phyloP scores from a whole-genome alignment of 345 rosid genomes.

The Psidium guajava region DNA sequence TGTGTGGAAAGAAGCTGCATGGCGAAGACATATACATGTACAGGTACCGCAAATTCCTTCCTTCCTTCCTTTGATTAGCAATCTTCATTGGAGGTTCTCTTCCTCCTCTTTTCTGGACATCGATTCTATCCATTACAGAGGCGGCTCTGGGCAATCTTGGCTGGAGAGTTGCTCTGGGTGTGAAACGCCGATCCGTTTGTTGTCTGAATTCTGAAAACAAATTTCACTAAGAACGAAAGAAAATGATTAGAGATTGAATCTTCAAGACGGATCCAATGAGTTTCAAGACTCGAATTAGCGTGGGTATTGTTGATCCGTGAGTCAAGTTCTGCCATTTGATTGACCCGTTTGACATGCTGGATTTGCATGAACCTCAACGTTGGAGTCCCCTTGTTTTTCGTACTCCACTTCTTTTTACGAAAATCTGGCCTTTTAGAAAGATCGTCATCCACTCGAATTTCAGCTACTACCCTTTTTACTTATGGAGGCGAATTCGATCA shows the following conservation, averaged over 20 bases:
- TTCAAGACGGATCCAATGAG: neutral
- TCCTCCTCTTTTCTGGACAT: neutral
- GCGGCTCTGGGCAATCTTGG: neutral
- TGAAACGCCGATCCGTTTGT: neutral
- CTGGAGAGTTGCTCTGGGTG: neutral
- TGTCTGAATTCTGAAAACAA: neutral
- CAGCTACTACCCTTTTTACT: neutral
- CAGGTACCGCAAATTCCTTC: constrained; percentile 27
- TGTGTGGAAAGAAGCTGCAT: constrained; percentile 60
- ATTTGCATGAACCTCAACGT: neutral
- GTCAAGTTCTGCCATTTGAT: neutral
- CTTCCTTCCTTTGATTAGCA: neutral
- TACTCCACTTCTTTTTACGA: neutral
- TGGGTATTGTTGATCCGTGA: neutral
- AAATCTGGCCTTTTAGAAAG: neutral
- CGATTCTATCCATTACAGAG: neutral
- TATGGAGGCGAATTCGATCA: neutral
- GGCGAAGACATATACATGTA: constrained; percentile 78
- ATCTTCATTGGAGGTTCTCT: neutral
- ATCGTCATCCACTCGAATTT: neutral
- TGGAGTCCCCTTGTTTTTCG: neutral
- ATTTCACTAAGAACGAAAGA: neutral
- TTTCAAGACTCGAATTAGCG: neutral
- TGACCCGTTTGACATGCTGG: neutral
- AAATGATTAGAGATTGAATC: neutral